A percentile compares a stretch with the other conserved stretches of the same genome.
These are phyloP conservation scores for Nidula microcarpa DNA, from an alignment of 768 basidiomycete genomes.

Conservation along the genomic window DNA sequence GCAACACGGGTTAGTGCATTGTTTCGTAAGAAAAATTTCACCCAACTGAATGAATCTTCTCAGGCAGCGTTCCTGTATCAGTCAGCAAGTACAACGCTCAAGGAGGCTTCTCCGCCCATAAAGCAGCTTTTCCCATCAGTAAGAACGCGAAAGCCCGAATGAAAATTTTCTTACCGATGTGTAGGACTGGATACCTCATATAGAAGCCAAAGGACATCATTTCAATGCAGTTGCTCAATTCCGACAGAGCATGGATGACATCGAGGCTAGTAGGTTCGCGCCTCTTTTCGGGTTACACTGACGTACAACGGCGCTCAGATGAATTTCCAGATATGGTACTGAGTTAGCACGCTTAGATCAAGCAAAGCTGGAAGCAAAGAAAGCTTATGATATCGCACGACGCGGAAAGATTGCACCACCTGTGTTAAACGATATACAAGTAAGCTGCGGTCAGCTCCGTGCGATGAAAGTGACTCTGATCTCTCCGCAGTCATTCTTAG, in stretches of 20 bases:
- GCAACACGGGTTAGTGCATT: conserved; percentile 56
- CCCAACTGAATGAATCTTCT: too few species aligned
- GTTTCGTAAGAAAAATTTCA: too few species aligned
- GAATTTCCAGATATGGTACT: conserved; percentile 67
- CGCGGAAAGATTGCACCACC: conserved; percentile 56
- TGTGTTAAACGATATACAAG: conserved; percentile 80
- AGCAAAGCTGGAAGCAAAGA: conserved; percentile 65
- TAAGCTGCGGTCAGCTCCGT: conserved; percentile 21
- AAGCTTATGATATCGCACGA: conserved; percentile 64
- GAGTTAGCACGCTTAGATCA: conserved; percentile 78
- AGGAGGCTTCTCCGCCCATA: conserved; percentile 38
- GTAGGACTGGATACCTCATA: conserved; percentile 77
- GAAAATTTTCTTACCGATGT: not conserved
- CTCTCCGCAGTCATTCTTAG: conserved; percentile 64
- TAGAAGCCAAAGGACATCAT: conserved; percentile 80
- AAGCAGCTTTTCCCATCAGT: conserved; percentile 55
- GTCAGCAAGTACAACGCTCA: conserved; percentile 39
- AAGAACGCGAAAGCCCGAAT: not conserved
- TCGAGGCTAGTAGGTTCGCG: conserved; percentile 66
- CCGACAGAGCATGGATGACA: conserved; percentile 85
- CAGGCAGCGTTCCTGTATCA: conserved; percentile 68
- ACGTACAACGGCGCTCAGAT: conserved; percentile 6
- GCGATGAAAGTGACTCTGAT: conserved; percentile 4
- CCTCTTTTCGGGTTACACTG: not conserved
- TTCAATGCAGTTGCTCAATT: conserved; percentile 89